A percentile compares a stretch with the other conserved stretches of the same genome.
Evolutionary conservation across 2,329 filamentous ascomycete species (phyloP).

Genomic region (Colletotrichum eleusines): DNA sequence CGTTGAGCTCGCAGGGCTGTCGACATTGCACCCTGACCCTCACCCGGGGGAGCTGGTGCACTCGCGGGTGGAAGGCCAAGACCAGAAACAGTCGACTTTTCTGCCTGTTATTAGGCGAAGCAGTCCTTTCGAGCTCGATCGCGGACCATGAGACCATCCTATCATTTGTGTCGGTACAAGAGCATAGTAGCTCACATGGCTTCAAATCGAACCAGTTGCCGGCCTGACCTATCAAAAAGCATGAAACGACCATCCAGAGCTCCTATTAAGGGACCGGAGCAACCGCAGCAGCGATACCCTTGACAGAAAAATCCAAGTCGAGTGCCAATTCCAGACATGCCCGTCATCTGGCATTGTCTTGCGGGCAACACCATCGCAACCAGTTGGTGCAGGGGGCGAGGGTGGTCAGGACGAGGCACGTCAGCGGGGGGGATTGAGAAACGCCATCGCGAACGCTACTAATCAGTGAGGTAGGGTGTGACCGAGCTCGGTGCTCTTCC

Average conservation of each 20-base stretch:
- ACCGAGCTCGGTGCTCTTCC: no score
- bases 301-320: background rate
- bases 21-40: background rate
- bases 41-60: slow-evolving; percentile 6
- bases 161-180: background rate
- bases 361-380: background rate
- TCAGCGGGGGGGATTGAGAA: background rate
- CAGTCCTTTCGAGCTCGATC: slow-evolving; percentile 17
- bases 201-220: background rate
- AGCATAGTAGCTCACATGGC: background rate
- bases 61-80: background rate
- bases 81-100: background rate
- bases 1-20: slow-evolving; percentile 22
- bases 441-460: background rate
- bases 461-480: no score
- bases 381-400: background rate
- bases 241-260: background rate
- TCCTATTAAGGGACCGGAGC: background rate
- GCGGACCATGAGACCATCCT: background rate
- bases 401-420: background rate
- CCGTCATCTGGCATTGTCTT: background rate
- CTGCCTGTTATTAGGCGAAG: slow-evolving; percentile 21
- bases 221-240: background rate
- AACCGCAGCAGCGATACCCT: background rate
- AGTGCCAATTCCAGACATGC: background rate